Percentiles rank a stretch among this genome's conserved stretches.
phyloP scores from a whole-genome alignment of 345 rosid species.

The Brassica nigra region DNA sequence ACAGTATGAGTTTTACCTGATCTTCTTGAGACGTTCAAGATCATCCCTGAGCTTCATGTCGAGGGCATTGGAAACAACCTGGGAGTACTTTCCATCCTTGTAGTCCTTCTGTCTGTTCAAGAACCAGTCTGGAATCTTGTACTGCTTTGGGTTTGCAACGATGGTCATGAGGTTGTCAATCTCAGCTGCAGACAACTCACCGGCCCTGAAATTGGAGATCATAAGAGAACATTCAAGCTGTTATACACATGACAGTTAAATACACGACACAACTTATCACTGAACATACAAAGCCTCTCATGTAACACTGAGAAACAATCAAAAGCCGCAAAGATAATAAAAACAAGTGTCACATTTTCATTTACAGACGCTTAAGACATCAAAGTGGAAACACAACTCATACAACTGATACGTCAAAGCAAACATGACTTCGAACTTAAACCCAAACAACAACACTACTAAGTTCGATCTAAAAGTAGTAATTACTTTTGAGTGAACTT shows the following conservation, averaged over 20 bases:
- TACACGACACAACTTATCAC: background rate
- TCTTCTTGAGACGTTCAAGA: constrained; percentile 89
- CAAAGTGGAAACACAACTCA: background rate
- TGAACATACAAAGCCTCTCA: background rate
- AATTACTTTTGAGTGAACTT: background rate
- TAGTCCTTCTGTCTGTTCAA: constrained; percentile 92
- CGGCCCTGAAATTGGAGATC: constrained; percentile 55
- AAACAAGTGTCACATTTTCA: background rate
- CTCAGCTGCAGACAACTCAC: constrained; percentile 81
- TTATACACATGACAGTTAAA: background rate
- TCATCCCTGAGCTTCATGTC: constrained; percentile 98
- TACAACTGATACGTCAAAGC: background rate
- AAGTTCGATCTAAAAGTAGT: background rate
- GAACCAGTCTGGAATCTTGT: constrained; percentile 93
- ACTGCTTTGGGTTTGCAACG: constrained; percentile 88
- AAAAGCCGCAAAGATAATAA: background rate
- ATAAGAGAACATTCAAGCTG: background rate
- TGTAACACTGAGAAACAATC: background rate
- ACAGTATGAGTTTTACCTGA: constrained; percentile 51
- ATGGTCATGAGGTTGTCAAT: constrained; percentile 84
- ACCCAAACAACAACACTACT: background rate
- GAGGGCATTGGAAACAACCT: constrained; percentile 86
- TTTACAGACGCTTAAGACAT: background rate
- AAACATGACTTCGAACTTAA: background rate
- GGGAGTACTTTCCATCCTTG: constrained; percentile 86